Conservation (phyloP, 371 early-diverging fungal species). For the Furculomyces boomerangus region DNA sequence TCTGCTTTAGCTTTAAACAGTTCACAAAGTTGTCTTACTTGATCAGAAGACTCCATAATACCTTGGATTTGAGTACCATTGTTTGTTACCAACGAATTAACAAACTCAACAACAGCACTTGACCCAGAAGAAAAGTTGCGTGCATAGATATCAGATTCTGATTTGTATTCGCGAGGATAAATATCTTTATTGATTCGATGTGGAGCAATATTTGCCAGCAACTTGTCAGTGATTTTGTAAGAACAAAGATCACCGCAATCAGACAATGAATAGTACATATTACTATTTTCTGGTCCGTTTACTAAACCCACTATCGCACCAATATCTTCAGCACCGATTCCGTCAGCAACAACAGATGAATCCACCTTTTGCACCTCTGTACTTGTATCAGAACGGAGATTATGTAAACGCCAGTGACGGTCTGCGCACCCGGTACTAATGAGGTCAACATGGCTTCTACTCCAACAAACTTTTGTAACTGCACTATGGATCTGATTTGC, state of each 20-base stretch:
- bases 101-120: constrained; percentile 7
- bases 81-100: constrained; percentile 4
- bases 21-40: constrained; percentile 12
- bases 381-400: constrained; percentile 15
- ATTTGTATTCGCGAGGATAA: constrained; percentile 1
- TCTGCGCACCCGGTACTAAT: constrained; percentile 21
- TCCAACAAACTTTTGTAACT: constrained; percentile 20
- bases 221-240: constrained; percentile 10
- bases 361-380: not conserved
- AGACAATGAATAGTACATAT: constrained; percentile 17
- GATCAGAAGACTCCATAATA: constrained; percentile 2
- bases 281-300: constrained; percentile 5
- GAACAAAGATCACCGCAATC: constrained; percentile 23
- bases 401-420: constrained; percentile 18
- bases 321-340: constrained; percentile 21
- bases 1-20: constrained; percentile 21
- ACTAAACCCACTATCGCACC: constrained; percentile 21
- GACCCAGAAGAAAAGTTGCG: constrained; percentile 16
- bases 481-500: constrained; percentile 15
- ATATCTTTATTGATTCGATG: constrained; percentile 5
- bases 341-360: constrained; percentile 9
- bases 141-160: constrained; percentile 11
- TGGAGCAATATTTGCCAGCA: constrained; percentile 7
- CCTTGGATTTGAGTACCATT: not conserved
- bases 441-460: constrained; percentile 20